Evolutionary conservation across 148 eudicot genomes (phyloP).

Genomic region (Heliosperma pusillum): DNA sequence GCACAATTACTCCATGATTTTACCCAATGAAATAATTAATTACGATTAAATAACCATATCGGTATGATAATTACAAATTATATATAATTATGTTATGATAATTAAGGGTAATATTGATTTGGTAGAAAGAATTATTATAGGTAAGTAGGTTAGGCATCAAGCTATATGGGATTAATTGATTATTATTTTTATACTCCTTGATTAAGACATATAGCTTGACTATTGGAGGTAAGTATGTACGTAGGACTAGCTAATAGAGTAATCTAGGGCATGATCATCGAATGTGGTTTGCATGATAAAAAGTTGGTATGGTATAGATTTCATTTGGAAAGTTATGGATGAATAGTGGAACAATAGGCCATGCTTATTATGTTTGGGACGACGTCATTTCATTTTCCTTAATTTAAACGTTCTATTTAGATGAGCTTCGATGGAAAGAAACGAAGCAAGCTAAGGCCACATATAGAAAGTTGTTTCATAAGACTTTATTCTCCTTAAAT

Average conservation of each 20-base stretch:
- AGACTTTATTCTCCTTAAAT: too few species aligned
- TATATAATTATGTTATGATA: not conserved
- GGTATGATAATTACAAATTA: not conserved
- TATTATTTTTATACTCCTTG: slow-evolving; percentile 12
- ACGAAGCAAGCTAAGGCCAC: too few species aligned
- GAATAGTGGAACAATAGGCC: not conserved
- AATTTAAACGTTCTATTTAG: too few species aligned
- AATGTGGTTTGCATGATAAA: slow-evolving; percentile 22
- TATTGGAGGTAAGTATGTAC: slow-evolving; percentile 19
- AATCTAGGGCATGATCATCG: slow-evolving; percentile 22
- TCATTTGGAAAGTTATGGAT: not conserved
- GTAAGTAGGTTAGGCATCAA: slow-evolving; percentile 17
- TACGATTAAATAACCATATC: too few species aligned
- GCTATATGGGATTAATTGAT: slow-evolving; percentile 3
- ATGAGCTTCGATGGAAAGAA: too few species aligned
- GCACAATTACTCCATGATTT: slow-evolving; percentile 90
- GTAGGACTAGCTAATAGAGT: not conserved
- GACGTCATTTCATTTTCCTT: too few species aligned
- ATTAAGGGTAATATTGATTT: slow-evolving; percentile 7
- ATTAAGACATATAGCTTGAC: slow-evolving; percentile 26
- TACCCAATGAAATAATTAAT: slow-evolving; percentile 32
- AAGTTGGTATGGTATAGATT: slow-evolving; percentile 17
- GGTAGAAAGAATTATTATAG: not conserved
- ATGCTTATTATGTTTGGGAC: not conserved
- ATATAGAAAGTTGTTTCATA: too few species aligned